Conservation (phyloP, 192 early-diverging fungal genomes). For the Linnemannia elongata region DNA sequence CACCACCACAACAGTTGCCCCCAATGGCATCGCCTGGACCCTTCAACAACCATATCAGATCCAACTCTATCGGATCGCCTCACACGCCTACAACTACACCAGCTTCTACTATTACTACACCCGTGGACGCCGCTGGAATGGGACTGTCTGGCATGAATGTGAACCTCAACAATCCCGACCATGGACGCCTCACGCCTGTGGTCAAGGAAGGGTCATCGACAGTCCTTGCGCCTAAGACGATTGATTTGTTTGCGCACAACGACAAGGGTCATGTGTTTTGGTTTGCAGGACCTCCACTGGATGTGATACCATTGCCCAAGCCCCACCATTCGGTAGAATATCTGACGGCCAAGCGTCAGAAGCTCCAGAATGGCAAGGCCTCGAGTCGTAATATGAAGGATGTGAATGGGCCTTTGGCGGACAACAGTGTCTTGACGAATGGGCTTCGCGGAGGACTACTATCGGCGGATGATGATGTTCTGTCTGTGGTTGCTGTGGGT, state of each 20-base stretch:
- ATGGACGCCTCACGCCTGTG: conserved; percentile 34
- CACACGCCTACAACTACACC: not conserved
- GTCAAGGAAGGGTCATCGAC: conserved; percentile 11
- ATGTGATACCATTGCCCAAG: conserved; percentile 51
- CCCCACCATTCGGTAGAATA: conserved; percentile 60
- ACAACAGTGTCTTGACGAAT: not conserved
- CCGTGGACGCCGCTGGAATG: conserved; percentile 18
- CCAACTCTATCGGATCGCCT: conserved; percentile 40
- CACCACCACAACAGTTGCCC: conserved; percentile 1
- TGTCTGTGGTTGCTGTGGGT: conserved; percentile 11
- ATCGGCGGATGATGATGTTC: not conserved
- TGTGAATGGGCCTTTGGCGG: not conserved
- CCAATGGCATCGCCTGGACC: conserved; percentile 39
- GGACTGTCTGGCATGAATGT: conserved; percentile 31
- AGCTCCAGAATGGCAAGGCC: conserved; percentile 1
- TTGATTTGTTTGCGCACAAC: conserved; percentile 48
- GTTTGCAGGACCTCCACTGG: conserved; percentile 59
- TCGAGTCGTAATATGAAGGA: not conserved
- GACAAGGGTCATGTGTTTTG: conserved; percentile 55
- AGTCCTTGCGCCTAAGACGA: conserved; percentile 18
- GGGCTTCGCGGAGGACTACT: not conserved
- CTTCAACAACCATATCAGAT: conserved; percentile 31
- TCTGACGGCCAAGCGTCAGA: conserved; percentile 20
- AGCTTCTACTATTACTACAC: not conserved
- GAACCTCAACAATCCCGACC: conserved; percentile 29